phyloP scores from a whole-genome alignment of 805 yeast genomes.

The Candida sakaeoensis region DNA sequence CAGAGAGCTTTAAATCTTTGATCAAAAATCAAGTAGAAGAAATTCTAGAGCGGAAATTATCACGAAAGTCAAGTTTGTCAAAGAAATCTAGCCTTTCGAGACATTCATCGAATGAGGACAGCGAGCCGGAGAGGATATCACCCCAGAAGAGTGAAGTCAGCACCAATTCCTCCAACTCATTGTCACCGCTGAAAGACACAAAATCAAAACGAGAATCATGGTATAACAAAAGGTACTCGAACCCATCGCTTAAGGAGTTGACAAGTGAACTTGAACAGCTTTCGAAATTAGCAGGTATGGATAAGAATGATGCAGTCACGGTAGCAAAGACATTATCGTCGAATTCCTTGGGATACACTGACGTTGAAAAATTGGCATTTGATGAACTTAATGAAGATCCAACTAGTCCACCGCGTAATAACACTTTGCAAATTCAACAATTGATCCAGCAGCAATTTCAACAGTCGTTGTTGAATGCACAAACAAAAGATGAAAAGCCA shows the following conservation, averaged over 20 bases:
- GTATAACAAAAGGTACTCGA: slow-evolving; percentile 22
- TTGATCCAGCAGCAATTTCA: slow-evolving; percentile 17
- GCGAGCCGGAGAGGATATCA: slow-evolving; percentile 23
- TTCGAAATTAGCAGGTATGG: slow-evolving; percentile 73
- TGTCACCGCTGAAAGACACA: slow-evolving; percentile 9
- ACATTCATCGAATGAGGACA: slow-evolving; percentile 16
- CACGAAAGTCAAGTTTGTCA: slow-evolving; percentile 21
- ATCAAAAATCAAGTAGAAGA: slow-evolving; percentile 58
- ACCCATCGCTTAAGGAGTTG: slow-evolving; percentile 67
- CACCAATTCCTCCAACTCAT: slow-evolving; percentile 1
- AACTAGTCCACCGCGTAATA: slow-evolving; percentile 6
- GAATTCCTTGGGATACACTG: slow-evolving; percentile 58
- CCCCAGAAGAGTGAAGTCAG: slow-evolving; percentile 1
- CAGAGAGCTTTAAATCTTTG: slow-evolving; percentile 73
- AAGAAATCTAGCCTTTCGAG: slow-evolving; percentile 13
- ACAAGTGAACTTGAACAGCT: slow-evolving; percentile 73
- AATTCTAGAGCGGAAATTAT: slow-evolving; percentile 35
- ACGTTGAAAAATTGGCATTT: slow-evolving; percentile 43
- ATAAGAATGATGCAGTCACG: slow-evolving; percentile 76
- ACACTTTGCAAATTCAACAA: slow-evolving; percentile 12
- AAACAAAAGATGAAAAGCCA: slow-evolving; percentile 19
- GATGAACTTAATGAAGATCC: slow-evolving; percentile 22
- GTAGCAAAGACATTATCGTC: slow-evolving; percentile 77
- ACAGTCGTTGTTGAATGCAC: slow-evolving; percentile 11
- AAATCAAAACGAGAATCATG: slow-evolving; percentile 12